These are phyloP conservation scores for Bipolaris cookei DNA, from an alignment of 2,329 filamentous ascomycete genomes.

Conservation along the genomic window DNA sequence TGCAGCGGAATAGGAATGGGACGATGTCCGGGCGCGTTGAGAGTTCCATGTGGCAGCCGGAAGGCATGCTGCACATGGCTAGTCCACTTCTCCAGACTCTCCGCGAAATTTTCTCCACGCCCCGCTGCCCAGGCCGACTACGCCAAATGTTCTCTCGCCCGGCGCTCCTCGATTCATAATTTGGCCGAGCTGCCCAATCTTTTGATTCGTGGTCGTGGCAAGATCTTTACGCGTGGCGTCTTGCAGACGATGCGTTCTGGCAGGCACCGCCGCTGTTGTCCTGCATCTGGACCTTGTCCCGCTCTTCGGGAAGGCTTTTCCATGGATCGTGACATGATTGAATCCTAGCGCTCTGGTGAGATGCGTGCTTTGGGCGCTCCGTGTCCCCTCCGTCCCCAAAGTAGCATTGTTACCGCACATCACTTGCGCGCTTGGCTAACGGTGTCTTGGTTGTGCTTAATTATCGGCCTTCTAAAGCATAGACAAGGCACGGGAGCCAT, in stretches of 20 bases:
- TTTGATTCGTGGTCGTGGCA: conserved; percentile 16
- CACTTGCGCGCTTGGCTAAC: conserved; percentile 31
- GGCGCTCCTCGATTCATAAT: conserved; percentile 9
- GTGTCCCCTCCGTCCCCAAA: conserved; percentile 12
- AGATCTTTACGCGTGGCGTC: conserved; percentile 3
- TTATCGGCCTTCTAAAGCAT: conserved; percentile 7
- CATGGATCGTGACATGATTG: not conserved
- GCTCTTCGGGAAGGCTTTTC: conserved; percentile 14
- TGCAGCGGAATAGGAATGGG: conserved; percentile 25
- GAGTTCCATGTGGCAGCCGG: conserved; percentile 16
- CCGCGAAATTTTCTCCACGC: conserved; percentile 26
- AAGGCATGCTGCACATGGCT: conserved; percentile 15
- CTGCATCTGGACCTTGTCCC: conserved; percentile 25
- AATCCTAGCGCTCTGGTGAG: conserved; percentile 2
- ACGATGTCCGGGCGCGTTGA: conserved; percentile 13
- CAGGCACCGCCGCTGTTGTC: conserved; percentile 24
- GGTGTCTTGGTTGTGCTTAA: conserved; percentile 22
- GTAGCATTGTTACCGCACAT: conserved; percentile 15
- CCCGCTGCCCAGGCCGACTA: conserved; percentile 9
- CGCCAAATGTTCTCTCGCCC: conserved; percentile 6
- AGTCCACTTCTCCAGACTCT: conserved; percentile 21
- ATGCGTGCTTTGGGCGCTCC: conserved; percentile 2
- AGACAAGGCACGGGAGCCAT: conserved; percentile 24
- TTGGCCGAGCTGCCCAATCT: conserved; percentile 3
- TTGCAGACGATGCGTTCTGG: conserved; percentile 17